Evolutionary conservation across 2,329 filamentous ascomycete genomes (phyloP).

Genomic region (Diaporthe sp.): DNA sequence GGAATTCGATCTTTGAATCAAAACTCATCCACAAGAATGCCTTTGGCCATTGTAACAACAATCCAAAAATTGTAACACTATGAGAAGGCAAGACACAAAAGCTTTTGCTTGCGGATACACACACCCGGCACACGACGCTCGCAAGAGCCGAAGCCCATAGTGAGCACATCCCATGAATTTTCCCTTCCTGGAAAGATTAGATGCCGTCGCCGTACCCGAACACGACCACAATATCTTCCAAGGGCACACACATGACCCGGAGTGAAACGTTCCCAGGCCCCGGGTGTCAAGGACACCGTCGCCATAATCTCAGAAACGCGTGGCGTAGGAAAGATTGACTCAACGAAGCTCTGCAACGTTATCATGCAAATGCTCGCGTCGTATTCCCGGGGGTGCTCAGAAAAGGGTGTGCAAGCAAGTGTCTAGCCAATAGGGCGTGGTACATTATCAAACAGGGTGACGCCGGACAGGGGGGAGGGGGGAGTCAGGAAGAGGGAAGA

Average conservation of each 20-base stretch:
- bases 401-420: conserved; percentile 1
- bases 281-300: not conserved
- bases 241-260: conserved; percentile 17
- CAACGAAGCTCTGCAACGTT: conserved; percentile 23
- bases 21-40: not conserved
- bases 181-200: not conserved
- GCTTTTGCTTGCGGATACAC: not conserved
- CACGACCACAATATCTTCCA: not conserved
- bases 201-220: not conserved
- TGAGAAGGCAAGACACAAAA: not conserved
- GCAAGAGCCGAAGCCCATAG: no score
- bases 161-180: not conserved
- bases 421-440: not conserved
- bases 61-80: no score
- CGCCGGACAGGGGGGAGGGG: not conserved
- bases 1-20: not conserved
- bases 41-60: not conserved
- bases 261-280: conserved; percentile 5
- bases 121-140: not conserved
- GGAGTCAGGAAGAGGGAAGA: not conserved
- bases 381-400: not conserved
- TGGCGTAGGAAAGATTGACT: not conserved
- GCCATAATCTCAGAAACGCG: not conserved
- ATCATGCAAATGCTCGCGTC: conserved; percentile 13
- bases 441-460: conserved; percentile 19